Evolutionary conservation across 345 rosid species (phyloP), one percentile per base, ranked within the genome.

Genomic region (Hypericum androsaemum): DNA sequence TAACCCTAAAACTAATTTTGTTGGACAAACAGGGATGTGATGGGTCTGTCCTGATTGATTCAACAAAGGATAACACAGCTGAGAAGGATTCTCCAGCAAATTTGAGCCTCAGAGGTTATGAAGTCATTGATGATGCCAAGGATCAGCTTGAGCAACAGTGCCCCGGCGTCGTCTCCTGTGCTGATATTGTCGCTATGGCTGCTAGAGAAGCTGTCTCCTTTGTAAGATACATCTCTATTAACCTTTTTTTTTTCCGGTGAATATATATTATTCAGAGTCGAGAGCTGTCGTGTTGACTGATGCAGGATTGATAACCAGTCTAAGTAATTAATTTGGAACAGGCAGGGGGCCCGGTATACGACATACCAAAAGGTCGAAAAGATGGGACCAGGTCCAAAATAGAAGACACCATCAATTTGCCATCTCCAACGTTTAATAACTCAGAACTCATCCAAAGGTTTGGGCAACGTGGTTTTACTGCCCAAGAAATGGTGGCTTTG

Each of bases 131-230:
- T 59, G 85, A 81, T 47, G 96, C 95, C 0, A 92, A 92, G 47
- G 71, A 65, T 1, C 49, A 79, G 57, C 53, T 88, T 6, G 99
- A 92, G 67, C n/a, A 64, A 16, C 80, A 64, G 13, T 92, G 99
- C 62, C 97, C 99, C 0, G 97, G 97, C 37, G 73, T 86, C 6
- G 94, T 92, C 7, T 92, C 99, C 1, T 92, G 99, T 6, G 88
- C 99, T 22, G 99, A 92, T 68, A 83, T 92, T 45, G 45, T 92
- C 50, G 97, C 99, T 2, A 86, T 92, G 89, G 99, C 97, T 17
- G 97, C 99, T 39, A 77, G 94, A 65, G 94, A 88, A 49, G 90
- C 99, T 3, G 77, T 92, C 43, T 70, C 83, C 46, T 81, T 74
- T 81, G 98, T 84, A 75, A 10, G 2, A 1, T 7, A 15, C 11